phyloP scores from a whole-genome alignment of 257 asterid species.

The Primulina huaijiensis region DNA sequence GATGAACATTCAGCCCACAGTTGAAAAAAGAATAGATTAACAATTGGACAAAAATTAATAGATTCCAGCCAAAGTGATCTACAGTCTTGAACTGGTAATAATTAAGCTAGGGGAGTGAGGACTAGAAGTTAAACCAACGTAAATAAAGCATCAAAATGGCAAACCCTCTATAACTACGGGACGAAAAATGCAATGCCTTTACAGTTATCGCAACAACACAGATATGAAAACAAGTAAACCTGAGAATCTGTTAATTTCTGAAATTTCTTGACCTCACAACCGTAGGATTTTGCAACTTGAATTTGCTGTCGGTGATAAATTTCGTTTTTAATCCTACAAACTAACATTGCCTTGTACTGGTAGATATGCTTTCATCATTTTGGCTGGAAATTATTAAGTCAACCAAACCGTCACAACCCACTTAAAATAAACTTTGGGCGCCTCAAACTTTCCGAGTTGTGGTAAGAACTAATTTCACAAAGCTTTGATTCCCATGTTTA shows the following conservation, averaged over 20 bases:
- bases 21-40: too few species aligned
- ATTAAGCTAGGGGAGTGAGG: neutral
- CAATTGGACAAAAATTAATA: neutral
- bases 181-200: neutral
- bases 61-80: neutral
- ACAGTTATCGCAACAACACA: slow-evolving; percentile 15
- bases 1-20: neutral
- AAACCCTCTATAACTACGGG: neutral
- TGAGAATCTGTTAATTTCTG: slow-evolving; percentile 71
- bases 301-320: neutral
- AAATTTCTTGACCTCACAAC: neutral
- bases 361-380: neutral
- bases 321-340: neutral
- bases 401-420: neutral
- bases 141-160: neutral
- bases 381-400: neutral
- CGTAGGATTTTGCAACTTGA: neutral
- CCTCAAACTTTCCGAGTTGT: neutral
- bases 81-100: neutral
- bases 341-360: neutral
- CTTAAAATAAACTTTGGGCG: neutral
- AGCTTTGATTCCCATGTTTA: neutral
- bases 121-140: neutral
- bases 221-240: slow-evolving; percentile 40
- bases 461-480: neutral